A percentile compares a stretch with the other conserved stretches of the same genome.
These are phyloP conservation scores for Colletotrichum sp. DNA, from an alignment of 2,329 filamentous ascomycete genomes.

Conservation along the genomic window DNA sequence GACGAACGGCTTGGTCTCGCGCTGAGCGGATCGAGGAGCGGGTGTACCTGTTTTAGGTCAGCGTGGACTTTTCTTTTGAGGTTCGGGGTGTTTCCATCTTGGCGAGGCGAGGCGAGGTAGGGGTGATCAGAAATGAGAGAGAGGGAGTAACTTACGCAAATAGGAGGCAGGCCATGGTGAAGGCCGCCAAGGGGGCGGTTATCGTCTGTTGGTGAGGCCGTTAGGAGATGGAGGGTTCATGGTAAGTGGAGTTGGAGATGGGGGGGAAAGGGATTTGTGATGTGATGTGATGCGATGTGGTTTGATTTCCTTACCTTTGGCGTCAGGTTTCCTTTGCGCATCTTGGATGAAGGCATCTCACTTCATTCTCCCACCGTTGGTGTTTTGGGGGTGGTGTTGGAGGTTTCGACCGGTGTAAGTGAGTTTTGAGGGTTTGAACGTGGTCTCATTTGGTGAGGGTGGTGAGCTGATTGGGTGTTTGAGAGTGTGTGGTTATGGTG, in stretches of 20 bases:
- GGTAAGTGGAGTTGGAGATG: neutral
- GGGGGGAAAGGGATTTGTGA: neutral
- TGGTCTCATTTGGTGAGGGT: neutral
- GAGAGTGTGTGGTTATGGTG: neutral
- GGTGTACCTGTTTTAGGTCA: slow-evolving; percentile 35
- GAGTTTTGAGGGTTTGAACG: neutral
- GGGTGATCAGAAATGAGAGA: neutral
- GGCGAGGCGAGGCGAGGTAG: neutral
- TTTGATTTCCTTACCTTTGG: slow-evolving; percentile 9
- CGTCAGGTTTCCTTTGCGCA: slow-evolving; percentile 21
- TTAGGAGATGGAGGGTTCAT: neutral
- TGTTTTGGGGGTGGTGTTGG: neutral
- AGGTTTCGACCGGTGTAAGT: neutral
- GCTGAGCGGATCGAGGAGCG: slow-evolving; percentile 44
- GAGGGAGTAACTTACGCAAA: slow-evolving; percentile 41
- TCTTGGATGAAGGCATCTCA: neutral
- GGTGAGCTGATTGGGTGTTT: slow-evolving; percentile 12
- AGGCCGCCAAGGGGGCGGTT: slow-evolving; percentile 55
- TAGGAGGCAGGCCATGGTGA: slow-evolving; percentile 57
- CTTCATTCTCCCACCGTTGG: neutral
- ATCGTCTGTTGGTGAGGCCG: slow-evolving; percentile 37
- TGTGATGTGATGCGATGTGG: neutral
- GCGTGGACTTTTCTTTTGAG: neutral
- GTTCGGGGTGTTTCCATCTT: neutral
- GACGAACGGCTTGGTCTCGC: slow-evolving; percentile 35